These are phyloP conservation scores for Pisolithus sp. DNA, from an alignment of 768 basidiomycete species.

Conservation along the genomic window DNA sequence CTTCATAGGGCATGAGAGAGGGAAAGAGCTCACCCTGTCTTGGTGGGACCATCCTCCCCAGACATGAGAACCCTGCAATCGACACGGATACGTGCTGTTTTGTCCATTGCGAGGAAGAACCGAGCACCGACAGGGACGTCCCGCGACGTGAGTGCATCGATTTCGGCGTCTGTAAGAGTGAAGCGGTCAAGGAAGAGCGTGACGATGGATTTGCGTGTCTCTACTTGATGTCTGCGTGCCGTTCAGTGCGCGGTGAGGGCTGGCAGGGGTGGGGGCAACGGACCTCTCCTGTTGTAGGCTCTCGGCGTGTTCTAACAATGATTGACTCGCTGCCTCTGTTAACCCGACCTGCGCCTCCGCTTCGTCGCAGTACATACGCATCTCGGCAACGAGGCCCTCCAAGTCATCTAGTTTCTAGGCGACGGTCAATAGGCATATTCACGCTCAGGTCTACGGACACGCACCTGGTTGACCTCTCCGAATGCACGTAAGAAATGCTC, in stretches of 20 bases:
- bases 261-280: constrained; percentile 8
- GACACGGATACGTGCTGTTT: constrained; percentile 71
- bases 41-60: constrained; percentile 73
- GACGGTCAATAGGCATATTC: background rate
- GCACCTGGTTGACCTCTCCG: constrained; percentile 83
- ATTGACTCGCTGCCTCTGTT: constrained; percentile 71
- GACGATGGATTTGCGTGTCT: constrained; percentile 68
- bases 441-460: constrained; percentile 26
- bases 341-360: constrained; percentile 71
- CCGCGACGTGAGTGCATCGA: constrained; percentile 67
- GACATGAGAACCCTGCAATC: constrained; percentile 86
- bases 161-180: constrained; percentile 70
- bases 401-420: constrained; percentile 77
- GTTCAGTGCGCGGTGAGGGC: too few species aligned
- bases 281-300: constrained; percentile 70
- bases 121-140: constrained; percentile 66
- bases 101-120: constrained; percentile 86
- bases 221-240: constrained; percentile 53
- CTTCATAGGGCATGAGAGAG: background rate
- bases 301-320: constrained; percentile 77
- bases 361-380: constrained; percentile 78
- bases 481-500: constrained; percentile 78
- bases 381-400: constrained; percentile 68
- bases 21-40: constrained; percentile 54
- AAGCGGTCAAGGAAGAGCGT: constrained; percentile 78